Conservation (phyloP, 2,329 filamentous ascomycete species). For the Beauveria caledonica region DNA sequence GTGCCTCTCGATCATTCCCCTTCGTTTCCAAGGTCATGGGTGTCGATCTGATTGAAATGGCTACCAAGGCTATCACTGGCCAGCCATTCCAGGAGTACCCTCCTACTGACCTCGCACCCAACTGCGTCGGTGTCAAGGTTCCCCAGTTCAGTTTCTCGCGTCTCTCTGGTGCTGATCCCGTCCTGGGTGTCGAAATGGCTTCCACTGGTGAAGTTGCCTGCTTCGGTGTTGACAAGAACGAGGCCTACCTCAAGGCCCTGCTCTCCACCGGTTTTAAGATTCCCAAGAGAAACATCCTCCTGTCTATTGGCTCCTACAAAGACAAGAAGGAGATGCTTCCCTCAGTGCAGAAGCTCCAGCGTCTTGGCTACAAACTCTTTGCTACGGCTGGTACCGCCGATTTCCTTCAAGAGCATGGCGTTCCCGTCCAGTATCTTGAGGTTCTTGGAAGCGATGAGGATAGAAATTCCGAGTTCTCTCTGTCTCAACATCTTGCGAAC, state of each 20-base stretch:
- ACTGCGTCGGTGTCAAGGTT: constrained; percentile 94
- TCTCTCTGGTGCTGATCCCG: constrained; percentile 89
- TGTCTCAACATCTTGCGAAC: constrained; percentile 93
- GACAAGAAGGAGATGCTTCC: constrained; percentile 97
- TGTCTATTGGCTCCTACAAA: constrained; percentile 95
- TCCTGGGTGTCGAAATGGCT: constrained; percentile 97
- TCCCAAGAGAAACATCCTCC: constrained; percentile 87
- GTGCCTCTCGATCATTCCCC: constrained; percentile 91
- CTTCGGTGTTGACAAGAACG: constrained; percentile 92
- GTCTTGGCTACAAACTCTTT: constrained; percentile 90
- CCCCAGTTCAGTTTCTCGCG: constrained; percentile 99
- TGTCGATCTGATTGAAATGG: constrained; percentile 95
- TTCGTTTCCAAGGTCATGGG: constrained; percentile 99
- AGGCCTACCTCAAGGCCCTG: constrained; percentile 93
- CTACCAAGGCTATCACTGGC: constrained; percentile 91
- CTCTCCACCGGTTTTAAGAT: constrained; percentile 95
- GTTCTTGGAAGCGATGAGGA: constrained; percentile 72
- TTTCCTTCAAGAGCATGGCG: constrained; percentile 86
- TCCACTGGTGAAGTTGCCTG: constrained; percentile 97
- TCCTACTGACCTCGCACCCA: constrained; percentile 60
- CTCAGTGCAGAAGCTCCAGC: constrained; percentile 79
- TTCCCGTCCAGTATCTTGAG: constrained; percentile 90
- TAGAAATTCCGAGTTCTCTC: constrained; percentile 90
- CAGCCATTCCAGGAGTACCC: constrained; percentile 79
- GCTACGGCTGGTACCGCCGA: constrained; percentile 95